Base-by-base conservation (phyloP, 2,329 filamentous ascomycete genomes). In the Trichoderma asperellum region DNA sequence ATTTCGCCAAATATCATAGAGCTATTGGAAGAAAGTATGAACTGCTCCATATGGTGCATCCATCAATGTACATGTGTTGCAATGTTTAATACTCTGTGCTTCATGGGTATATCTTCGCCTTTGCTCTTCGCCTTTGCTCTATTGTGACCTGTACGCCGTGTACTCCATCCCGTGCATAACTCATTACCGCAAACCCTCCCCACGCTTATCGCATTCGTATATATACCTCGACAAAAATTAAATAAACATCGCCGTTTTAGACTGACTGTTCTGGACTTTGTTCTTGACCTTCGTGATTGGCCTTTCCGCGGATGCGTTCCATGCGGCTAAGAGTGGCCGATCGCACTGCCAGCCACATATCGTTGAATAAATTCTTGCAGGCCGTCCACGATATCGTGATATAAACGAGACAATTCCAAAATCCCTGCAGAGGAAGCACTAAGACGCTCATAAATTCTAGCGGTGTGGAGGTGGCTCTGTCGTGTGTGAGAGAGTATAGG, bases 381-480 rank as follows among this genome's bases (percentile, higher is more conserved):
- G 87, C 87, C 60, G 84, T 78, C 81, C 87, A 85, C 5, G 89
- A 91, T 1, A 89, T 91, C 6, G 85, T 83, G 12, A 87, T 78
- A 77, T 94, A 94, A 70, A 94, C 91, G 63, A 90, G 75, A 24
- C 88, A 86, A 76, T 94, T 94, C 91, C 91, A 94, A 74, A 93
- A 90, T 0, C 92, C 92, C 75, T 94, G 92, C 0, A 92, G 81
- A 0, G 92, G 91, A 8, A 94, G 83, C 0, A 94, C 91, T n/a
- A 91, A 82, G 0, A 89, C 87, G 18, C 89, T 88, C 60, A 88
- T 84, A 74, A 90, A 87, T 74, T 91, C 87, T 27, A 94, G 83
- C 0, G 83, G 80, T 61, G 88, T 84, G 4, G 81, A 83, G 0
- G 83, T 78, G 4, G 83, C 61, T 24, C 84, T 78, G 0, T 83